Percentiles rank a stretch among this genome's conserved stretches.
These are phyloP conservation scores for Cubamyces lactineus DNA, from an alignment of 768 basidiomycete genomes.

Conservation along the genomic window DNA sequence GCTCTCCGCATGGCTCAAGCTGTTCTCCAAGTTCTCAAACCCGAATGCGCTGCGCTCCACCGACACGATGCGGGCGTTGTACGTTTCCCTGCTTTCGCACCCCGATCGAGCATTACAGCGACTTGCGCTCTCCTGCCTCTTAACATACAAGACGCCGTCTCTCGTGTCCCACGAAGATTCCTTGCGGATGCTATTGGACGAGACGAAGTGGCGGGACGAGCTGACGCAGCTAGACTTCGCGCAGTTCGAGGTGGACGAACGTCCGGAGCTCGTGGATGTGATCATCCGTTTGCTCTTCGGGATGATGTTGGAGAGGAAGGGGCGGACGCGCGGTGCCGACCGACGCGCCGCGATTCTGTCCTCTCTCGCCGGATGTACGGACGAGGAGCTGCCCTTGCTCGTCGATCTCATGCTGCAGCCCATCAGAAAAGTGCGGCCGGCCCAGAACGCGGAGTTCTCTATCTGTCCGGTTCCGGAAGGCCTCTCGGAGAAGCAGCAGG, in stretches of 20 bases:
- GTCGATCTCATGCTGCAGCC: slow-evolving; percentile 89
- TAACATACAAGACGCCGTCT: slow-evolving; percentile 76
- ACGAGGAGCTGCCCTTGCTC: slow-evolving; percentile 74
- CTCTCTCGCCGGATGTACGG: slow-evolving; percentile 66
- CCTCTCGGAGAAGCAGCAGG: slow-evolving; percentile 65
- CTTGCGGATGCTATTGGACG: slow-evolving; percentile 75
- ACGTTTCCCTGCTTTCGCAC: slow-evolving; percentile 77
- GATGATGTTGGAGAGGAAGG: slow-evolving; percentile 79
- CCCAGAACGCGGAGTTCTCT: slow-evolving; percentile 35
- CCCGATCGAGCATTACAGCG: slow-evolving; percentile 81
- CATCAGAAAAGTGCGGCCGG: slow-evolving; percentile 42
- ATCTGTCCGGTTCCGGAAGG: slow-evolving; percentile 34
- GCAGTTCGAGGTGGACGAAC: slow-evolving; percentile 55
- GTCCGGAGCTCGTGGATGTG: slow-evolving; percentile 68
- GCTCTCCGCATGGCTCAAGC: slow-evolving; percentile 74
- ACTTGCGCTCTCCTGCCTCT: slow-evolving; percentile 74
- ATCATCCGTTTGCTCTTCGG: slow-evolving; percentile 84
- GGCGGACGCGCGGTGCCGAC: slow-evolving; percentile 64
- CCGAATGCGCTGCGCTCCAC: slow-evolving; percentile 86
- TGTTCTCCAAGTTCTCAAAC: slow-evolving; percentile 90
- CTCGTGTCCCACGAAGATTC: slow-evolving; percentile 61
- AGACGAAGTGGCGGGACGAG: slow-evolving; percentile 88
- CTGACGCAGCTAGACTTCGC: slow-evolving; percentile 71
- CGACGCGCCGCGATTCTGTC: slow-evolving; percentile 78
- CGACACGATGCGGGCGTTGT: slow-evolving; percentile 63